Evolutionary conservation across 768 basidiomycete species (phyloP).

Genomic region (Sporobolomyces pararoseus): DNA sequence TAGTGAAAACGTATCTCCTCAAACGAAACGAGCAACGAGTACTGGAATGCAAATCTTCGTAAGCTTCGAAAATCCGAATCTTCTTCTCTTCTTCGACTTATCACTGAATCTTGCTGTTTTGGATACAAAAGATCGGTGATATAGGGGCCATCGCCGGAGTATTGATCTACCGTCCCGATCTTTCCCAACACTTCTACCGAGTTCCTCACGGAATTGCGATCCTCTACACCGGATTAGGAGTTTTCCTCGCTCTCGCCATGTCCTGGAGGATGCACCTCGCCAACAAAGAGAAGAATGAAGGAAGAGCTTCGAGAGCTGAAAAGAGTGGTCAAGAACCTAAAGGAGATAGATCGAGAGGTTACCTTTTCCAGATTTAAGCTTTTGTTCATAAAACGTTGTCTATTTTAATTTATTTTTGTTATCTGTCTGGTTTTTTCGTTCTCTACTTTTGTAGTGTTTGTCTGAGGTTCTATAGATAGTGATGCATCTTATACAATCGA

Average conservation of each 20-base stretch:
- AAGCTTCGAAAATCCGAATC: neutral
- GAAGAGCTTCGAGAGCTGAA: neutral
- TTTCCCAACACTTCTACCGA: conserved; percentile 32
- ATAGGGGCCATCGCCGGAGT: conserved; percentile 26
- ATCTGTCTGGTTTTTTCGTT: no score
- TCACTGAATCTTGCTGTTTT: neutral
- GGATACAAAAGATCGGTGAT: conserved; percentile 27
- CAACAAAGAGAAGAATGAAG: conserved; percentile 9
- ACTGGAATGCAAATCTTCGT: conserved; percentile 62
- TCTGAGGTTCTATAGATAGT: no score
- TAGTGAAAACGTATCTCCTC: conserved; percentile 65
- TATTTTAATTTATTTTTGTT: no score
- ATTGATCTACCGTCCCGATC: conserved; percentile 9
- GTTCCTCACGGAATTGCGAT: conserved; percentile 27
- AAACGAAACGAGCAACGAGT: conserved; percentile 63
- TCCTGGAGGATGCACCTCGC: conserved; percentile 15
- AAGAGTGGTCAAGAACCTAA: neutral
- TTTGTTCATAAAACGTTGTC: no score
- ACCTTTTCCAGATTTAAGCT: conserved; percentile 30
- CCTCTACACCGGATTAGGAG: conserved; percentile 24
- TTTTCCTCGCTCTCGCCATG: conserved; percentile 18
- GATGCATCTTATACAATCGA: no score
- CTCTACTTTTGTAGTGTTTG: no score
- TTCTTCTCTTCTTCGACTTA: neutral
- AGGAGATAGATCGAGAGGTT: conserved; percentile 18